Percentiles rank a stretch among this genome's conserved stretches.
These are phyloP conservation scores for Schizopora paradoxa DNA, from an alignment of 1,284 basidiomycete genomes.

Conservation along the genomic window DNA sequence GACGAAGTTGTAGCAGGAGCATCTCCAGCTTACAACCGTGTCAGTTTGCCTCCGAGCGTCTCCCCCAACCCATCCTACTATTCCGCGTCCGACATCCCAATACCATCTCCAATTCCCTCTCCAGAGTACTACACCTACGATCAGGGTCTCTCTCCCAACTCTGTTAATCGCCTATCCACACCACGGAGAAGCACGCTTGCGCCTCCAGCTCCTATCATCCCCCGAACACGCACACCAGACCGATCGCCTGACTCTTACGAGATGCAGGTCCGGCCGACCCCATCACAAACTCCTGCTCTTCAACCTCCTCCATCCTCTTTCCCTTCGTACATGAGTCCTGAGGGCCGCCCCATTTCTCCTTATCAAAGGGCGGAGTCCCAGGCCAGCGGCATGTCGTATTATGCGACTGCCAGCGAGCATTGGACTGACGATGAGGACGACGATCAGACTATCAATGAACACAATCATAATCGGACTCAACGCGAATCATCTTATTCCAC, in stretches of 20 bases:
- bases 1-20: conserved; percentile 8
- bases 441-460: conserved; percentile 4
- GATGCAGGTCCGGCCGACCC: conserved; percentile 53
- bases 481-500: conserved; percentile 12
- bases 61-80: conserved; percentile 53
- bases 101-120: conserved; percentile 52
- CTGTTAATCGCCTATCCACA: conserved; percentile 19
- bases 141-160: conserved; percentile 31
- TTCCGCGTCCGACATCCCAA: conserved; percentile 60
- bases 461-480: not conserved
- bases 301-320: conserved; percentile 21
- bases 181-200: conserved; percentile 1
- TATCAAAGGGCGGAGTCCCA: conserved; percentile 19
- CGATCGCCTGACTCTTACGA: conserved; percentile 38
- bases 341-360: conserved; percentile 11
- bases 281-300: too few relatives aligned
- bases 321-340: conserved; percentile 7
- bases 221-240: conserved; percentile 8
- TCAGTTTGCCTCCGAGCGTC: too few relatives aligned
- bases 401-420: conserved; percentile 38
- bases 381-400: conserved; percentile 33
- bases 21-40: too few relatives aligned
- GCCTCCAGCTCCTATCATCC: too few relatives aligned
- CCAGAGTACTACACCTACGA: conserved; percentile 39
- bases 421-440: conserved; percentile 10